Percentiles rank a stretch among this genome's conserved stretches.
These are phyloP conservation scores for Apiospora kogelbergensis DNA, from an alignment of 2,329 filamentous ascomycete genomes.

Conservation along the genomic window DNA sequence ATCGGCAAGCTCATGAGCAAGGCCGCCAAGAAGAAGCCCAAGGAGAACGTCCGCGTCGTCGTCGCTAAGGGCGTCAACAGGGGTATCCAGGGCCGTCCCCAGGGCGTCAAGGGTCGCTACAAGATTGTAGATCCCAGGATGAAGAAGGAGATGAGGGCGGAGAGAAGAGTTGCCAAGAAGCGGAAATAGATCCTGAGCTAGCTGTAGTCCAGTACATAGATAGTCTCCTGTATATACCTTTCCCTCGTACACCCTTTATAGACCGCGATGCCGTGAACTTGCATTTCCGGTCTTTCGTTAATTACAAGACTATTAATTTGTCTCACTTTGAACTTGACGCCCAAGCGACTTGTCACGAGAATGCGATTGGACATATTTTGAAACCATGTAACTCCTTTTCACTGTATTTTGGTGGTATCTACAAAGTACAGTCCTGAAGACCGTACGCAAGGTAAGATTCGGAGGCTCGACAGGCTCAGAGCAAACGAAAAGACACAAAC, in stretches of 20 bases:
- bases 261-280: neutral
- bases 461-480: neutral
- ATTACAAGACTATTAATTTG: neutral
- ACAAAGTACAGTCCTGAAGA: neutral
- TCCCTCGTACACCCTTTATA: neutral
- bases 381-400: constrained; percentile 8
- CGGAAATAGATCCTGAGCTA: constrained; percentile 14
- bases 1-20: constrained; percentile 81
- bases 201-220: neutral
- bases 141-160: constrained; percentile 27
- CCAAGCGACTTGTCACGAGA: neutral
- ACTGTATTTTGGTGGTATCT: constrained; percentile 10
- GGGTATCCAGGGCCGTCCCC: constrained; percentile 82
- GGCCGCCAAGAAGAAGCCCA: constrained; percentile 77
- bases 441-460: neutral
- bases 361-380: neutral
- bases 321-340: neutral
- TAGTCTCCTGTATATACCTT: constrained; percentile 2
- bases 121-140: constrained; percentile 70
- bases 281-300: neutral
- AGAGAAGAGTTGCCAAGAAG: constrained; percentile 21
- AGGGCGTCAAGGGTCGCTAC: constrained; percentile 92
- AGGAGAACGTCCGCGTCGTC: constrained; percentile 80
- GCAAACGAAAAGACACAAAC: neutral
- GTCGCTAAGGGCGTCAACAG: constrained; percentile 83